Conservation (phyloP, 176 grass and related monocot genomes). For the Musa acuminata region DNA sequence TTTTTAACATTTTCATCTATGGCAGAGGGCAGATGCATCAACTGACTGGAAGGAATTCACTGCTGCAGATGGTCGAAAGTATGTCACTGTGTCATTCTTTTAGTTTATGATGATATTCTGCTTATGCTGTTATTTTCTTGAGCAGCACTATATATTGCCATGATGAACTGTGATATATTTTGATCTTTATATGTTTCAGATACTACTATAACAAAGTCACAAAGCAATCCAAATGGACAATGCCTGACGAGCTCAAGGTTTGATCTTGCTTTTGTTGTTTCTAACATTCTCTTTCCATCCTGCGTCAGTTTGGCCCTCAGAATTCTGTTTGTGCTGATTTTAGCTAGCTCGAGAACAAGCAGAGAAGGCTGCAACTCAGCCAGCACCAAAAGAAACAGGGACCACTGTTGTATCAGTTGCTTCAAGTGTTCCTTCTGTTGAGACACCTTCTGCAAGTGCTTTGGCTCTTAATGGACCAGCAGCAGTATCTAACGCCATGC, state of each 20-base stretch:
- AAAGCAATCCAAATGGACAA: constrained; percentile 92
- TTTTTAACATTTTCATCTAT: constrained; percentile 7
- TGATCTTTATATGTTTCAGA: constrained; percentile 18
- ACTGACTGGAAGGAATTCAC: constrained; percentile 99
- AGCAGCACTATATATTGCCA: not conserved
- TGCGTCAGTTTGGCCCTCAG: constrained; percentile 6
- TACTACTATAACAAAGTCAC: constrained; percentile 79
- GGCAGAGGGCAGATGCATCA: constrained; percentile 76
- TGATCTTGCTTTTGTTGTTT: constrained; percentile 10
- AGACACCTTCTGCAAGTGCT: constrained; percentile 2
- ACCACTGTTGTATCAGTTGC: constrained; percentile 18
- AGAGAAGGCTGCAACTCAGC: constrained; percentile 45
- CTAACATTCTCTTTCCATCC: not conserved
- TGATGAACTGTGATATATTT: not conserved
- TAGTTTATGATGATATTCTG: not conserved
- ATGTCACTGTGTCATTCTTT: constrained; percentile 27
- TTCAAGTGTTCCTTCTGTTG: constrained; percentile 21
- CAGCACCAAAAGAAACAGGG: constrained; percentile 27
- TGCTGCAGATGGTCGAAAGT: constrained; percentile 73
- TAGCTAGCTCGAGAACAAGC: constrained; percentile 82
- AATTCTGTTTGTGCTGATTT: constrained; percentile 12
- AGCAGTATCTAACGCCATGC: constrained; percentile 32
- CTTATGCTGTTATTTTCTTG: not conserved
- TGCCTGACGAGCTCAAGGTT: constrained; percentile 94
- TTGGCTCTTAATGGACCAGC: constrained; percentile 19